Percentiles rank a stretch among this genome's conserved stretches.
Evolutionary conservation across 192 early-diverging fungal genomes (phyloP).

Genomic region (Mortierella claussenii): DNA sequence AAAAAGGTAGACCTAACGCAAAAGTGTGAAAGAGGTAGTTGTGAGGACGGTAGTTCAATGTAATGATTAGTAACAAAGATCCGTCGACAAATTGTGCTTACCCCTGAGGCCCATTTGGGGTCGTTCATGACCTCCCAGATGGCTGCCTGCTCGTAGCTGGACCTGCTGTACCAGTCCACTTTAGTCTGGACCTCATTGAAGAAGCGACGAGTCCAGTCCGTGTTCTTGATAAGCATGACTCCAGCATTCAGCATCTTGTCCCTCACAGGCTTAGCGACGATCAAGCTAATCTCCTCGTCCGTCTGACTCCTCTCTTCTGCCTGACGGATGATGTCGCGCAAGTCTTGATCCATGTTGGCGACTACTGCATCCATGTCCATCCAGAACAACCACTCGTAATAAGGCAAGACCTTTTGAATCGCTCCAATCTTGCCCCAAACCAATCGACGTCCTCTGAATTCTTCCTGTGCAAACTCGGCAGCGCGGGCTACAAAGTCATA

Average conservation of each 20-base stretch:
- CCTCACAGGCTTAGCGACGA: conserved; percentile 56
- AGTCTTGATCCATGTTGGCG: conserved; percentile 52
- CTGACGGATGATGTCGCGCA: conserved; percentile 54
- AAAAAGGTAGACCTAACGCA: conserved; percentile 45
- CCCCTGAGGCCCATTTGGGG: conserved; percentile 41
- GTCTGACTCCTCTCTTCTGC: conserved; percentile 36
- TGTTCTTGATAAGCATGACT: conserved; percentile 69
- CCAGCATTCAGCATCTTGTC: conserved; percentile 70
- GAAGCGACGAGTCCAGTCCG: conserved; percentile 60
- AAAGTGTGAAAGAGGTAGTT: neutral
- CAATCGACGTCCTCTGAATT: conserved; percentile 54
- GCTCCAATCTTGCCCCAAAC: conserved; percentile 71
- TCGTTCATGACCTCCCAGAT: conserved; percentile 66
- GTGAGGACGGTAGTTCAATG: neutral
- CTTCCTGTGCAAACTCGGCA: conserved; percentile 65
- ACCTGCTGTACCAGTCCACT: conserved; percentile 48
- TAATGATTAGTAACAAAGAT: neutral
- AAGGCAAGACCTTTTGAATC: conserved; percentile 64
- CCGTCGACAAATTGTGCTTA: too few relatives aligned
- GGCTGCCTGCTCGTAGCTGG: conserved; percentile 64
- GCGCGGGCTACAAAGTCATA: conserved; percentile 68
- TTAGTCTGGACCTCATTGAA: conserved; percentile 56
- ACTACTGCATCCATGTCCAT: conserved; percentile 72
- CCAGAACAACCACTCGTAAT: conserved; percentile 73
- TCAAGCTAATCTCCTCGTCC: conserved; percentile 51